These are phyloP conservation scores for Pythium rhizo-oryzae DNA, from an alignment of 352 stramenopile species.

Conservation along the genomic window DNA sequence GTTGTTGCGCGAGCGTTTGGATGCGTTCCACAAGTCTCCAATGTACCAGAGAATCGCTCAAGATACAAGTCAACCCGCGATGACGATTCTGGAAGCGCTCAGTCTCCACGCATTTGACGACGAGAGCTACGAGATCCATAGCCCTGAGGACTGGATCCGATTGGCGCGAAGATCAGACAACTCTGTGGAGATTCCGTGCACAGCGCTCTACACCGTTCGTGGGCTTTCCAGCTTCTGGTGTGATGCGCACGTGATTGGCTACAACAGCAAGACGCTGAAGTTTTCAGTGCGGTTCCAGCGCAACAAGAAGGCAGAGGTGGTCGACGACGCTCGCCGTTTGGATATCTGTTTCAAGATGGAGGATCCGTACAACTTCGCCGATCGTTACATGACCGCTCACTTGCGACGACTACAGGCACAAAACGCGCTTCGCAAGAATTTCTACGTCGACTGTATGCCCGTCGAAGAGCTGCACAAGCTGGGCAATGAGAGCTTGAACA, in stretches of 20 bases:
- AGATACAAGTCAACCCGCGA: slow-evolving; percentile 35
- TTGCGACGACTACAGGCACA: slow-evolving; percentile 59
- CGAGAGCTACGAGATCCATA: slow-evolving; percentile 76
- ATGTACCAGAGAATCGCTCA: slow-evolving; percentile 36
- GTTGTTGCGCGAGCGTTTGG: slow-evolving; percentile 34
- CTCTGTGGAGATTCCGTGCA: slow-evolving; percentile 70
- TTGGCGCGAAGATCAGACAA: slow-evolving; percentile 52
- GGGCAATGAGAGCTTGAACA: slow-evolving; percentile 74
- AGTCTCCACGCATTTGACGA: slow-evolving; percentile 80
- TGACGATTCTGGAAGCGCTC: slow-evolving; percentile 57
- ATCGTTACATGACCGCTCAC: slow-evolving; percentile 72
- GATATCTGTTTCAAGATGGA: slow-evolving; percentile 87
- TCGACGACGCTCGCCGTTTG: slow-evolving; percentile 46
- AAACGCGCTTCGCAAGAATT: slow-evolving; percentile 67
- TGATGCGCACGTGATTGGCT: slow-evolving; percentile 62
- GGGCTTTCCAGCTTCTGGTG: slow-evolving; percentile 67
- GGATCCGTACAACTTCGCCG: slow-evolving; percentile 75
- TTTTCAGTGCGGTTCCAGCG: slow-evolving; percentile 71
- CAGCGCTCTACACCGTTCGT: slow-evolving; percentile 63
- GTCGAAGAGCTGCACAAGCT: slow-evolving; percentile 83
- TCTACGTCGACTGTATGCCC: slow-evolving; percentile 90
- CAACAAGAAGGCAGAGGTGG: slow-evolving; percentile 58
- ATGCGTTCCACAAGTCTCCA: slow-evolving; percentile 34
- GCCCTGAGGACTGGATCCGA: slow-evolving; percentile 61
- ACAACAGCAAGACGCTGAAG: slow-evolving; percentile 38